Percentiles rank a stretch among this genome's conserved stretches.
Evolutionary conservation across 768 basidiomycete genomes (phyloP).

Genomic region (Russula sp.): DNA sequence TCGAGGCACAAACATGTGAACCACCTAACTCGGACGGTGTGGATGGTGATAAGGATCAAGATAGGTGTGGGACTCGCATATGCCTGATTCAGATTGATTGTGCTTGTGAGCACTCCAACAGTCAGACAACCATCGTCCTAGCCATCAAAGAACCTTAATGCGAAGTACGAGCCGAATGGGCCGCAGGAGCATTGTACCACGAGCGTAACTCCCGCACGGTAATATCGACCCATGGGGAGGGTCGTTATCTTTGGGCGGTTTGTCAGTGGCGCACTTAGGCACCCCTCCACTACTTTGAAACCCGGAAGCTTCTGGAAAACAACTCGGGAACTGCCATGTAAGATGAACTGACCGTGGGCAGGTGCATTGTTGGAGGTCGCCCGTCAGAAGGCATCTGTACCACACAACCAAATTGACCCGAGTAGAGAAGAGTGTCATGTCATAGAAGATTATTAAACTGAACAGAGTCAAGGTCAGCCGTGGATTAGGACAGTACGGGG

Average conservation of each 20-base stretch:
- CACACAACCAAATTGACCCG: not conserved
- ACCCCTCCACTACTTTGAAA: conserved; percentile 40
- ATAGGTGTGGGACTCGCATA: conserved; percentile 61
- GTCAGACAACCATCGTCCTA: conserved; percentile 20
- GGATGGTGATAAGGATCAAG: conserved; percentile 47
- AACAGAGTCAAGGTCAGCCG: not conserved
- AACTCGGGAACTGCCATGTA: conserved; percentile 43
- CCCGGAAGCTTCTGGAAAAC: conserved; percentile 47
- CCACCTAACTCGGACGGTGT: not conserved
- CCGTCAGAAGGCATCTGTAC: not conserved
- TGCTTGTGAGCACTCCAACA: not conserved
- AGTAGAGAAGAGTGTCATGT: not conserved
- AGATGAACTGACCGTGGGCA: conserved; percentile 37
- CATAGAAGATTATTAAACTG: not conserved
- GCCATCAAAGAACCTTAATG: conserved; percentile 54
- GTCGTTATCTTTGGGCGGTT: not conserved
- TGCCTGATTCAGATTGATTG: conserved; percentile 33
- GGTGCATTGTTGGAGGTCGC: not conserved
- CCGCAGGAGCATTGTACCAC: conserved; percentile 56
- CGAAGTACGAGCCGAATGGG: conserved; percentile 42
- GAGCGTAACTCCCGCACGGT: conserved; percentile 50
- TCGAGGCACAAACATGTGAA: not conserved
- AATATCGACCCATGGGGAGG: conserved; percentile 43
- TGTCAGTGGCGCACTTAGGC: conserved; percentile 40
- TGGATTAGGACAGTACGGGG: too few species aligned